A percentile compares a stretch with the other conserved stretches of the same genome.
phyloP scores from a whole-genome alignment of 441 rosid genomes.

The Geranium incanum region DNA sequence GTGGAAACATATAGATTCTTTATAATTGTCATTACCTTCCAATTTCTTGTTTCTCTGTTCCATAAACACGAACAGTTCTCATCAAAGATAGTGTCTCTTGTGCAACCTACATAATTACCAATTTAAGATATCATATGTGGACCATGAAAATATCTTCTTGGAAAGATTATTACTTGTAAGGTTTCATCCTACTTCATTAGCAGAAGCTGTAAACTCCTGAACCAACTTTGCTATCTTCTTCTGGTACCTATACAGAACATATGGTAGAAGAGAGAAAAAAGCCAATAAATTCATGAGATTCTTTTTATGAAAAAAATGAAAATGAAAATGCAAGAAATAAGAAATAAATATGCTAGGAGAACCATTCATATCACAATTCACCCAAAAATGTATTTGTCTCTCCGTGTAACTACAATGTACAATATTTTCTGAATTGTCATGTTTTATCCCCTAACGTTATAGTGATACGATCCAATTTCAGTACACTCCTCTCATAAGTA shows the following conservation, averaged over 20 bases:
- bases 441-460: constrained; percentile 14
- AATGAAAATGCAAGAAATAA: constrained; percentile 2
- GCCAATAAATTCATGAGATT: background rate
- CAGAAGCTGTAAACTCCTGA: constrained; percentile 86
- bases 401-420: constrained; percentile 5
- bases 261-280: background rate
- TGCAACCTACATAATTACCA: constrained; percentile 55
- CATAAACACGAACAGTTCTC: constrained; percentile 93
- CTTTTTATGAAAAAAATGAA: background rate
- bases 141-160: constrained; percentile 13
- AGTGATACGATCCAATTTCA: constrained; percentile 4
- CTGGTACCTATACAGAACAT: constrained; percentile 60
- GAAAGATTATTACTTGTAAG: constrained; percentile 9
- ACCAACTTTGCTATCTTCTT: constrained; percentile 79
- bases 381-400: background rate
- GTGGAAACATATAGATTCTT: background rate
- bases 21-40: constrained; percentile 40
- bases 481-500: background rate
- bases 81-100: constrained; percentile 94
- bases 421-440: background rate
- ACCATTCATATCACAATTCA: constrained; percentile 8
- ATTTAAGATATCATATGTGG: background rate
- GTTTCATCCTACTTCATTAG: constrained; percentile 60
- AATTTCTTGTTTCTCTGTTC: constrained; percentile 76
- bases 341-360: constrained; percentile 11